Evolutionary conservation across 2,329 filamentous ascomycete species (phyloP), one percentile per base, ranked within the genome.

Genomic region (Ceratocystis lukuohia): DNA sequence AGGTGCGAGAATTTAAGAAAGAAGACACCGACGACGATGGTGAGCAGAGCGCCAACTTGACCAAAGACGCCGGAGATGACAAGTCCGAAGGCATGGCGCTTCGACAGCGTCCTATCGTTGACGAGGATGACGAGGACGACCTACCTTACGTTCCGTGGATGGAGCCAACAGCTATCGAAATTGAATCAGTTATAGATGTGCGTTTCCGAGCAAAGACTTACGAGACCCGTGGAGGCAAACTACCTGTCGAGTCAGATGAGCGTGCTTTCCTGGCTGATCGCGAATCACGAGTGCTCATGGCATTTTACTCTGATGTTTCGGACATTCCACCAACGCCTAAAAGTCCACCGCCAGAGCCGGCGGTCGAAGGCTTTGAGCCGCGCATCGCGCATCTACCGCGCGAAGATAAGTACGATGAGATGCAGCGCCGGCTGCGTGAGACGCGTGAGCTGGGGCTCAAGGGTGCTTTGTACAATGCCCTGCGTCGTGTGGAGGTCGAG

Each of bases 21-120:
- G 86, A 90, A 69, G 84, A 84, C 1, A 81, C 82, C 1, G 88
- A 90, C 70, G 80, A 85, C 67, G 86, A 85, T 65, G 12, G 44
- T 20, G 61, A 45, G 8, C 81, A 88, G 66, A 82, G 84, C 65
- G 79, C 81, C 66, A 87, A 84, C 71, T 85, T 89, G 80, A 82
- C 87, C 50, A 84, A 84, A 62, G 88, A 91, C 73, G 87, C 87
- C 3, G 82, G 82, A 37, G 88, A 91, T 72, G 86, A 89, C 71
- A 84, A 85, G 62, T 85, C 84, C 4, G 89, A 89, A 71, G 87
- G 88, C 62, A 85, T 88, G 78, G 84, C 87, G 70, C 76, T 86
- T 64, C 86, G 85, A 71, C 79, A 80, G 69, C 77, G 80, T n/a
- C 74, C 73, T 22, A 78, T 79, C 33, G 77, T 79, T 57, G 82